Percentiles rank a stretch among this genome's conserved stretches.
Evolutionary conservation across 2,329 filamentous ascomycete genomes (phyloP).

Genomic region (Trichocomaceae sp.): DNA sequence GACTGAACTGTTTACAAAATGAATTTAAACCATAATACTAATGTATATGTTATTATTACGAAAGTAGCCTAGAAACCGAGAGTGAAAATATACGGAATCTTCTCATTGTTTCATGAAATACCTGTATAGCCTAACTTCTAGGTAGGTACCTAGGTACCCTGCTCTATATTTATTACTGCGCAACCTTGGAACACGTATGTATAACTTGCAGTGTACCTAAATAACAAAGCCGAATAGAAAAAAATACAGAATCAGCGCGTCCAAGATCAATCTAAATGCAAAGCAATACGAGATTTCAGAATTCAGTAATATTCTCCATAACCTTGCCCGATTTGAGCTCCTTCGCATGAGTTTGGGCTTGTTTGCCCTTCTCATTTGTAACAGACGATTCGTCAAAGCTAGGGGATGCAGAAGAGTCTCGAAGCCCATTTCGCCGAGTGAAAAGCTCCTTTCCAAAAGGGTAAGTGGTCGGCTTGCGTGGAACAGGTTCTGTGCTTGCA

Average conservation of each 20-base stretch:
- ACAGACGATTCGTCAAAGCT: background rate
- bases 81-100: too few relatives aligned
- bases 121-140: too few relatives aligned
- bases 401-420: background rate
- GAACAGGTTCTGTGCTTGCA: conserved; percentile 13
- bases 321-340: conserved; percentile 1
- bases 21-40: too few relatives aligned
- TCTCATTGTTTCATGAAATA: too few relatives aligned
- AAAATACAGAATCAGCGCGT: background rate
- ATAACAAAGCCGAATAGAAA: background rate
- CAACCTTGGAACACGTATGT: background rate
- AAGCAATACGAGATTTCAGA: background rate
- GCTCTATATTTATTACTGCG: background rate
- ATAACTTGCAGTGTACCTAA: background rate
- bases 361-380: background rate
- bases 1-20: too few relatives aligned
- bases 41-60: too few relatives aligned
- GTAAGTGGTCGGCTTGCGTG: conserved; percentile 15
- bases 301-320: conserved; percentile 2
- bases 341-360: background rate
- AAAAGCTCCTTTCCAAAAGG: conserved; percentile 15
- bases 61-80: too few relatives aligned
- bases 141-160: background rate
- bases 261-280: background rate
- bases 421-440: conserved; percentile 2